Conservation (phyloP, 2,329 filamentous ascomycete genomes). For the Podosphaera aphanis region DNA sequence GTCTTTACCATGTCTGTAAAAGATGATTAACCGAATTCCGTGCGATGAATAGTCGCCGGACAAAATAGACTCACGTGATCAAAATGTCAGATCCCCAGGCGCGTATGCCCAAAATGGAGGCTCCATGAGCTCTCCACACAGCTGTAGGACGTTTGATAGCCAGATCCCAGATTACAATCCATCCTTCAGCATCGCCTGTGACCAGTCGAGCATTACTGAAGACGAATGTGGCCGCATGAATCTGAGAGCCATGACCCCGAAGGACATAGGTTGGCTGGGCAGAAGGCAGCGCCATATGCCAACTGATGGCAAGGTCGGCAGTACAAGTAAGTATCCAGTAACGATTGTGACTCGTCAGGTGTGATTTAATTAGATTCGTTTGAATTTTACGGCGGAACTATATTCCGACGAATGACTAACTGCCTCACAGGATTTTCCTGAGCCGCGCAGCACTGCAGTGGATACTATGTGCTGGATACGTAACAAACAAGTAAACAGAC, state of each 20-base stretch:
- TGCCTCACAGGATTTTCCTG: not conserved
- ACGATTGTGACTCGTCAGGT: no score
- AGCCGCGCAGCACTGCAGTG: no score
- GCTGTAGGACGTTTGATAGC: slow-evolving; percentile 57
- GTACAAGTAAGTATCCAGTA: not conserved
- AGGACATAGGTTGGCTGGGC: slow-evolving; percentile 33
- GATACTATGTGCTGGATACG: no score
- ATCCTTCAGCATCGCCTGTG: slow-evolving; percentile 78
- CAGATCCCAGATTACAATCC: slow-evolving; percentile 67
- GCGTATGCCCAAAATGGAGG: slow-evolving; percentile 49
- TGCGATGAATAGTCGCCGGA: not conserved
- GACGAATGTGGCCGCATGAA: slow-evolving; percentile 57
- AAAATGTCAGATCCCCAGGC: slow-evolving; percentile 50
- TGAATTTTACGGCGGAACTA: not conserved
- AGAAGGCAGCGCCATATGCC: slow-evolving; percentile 12
- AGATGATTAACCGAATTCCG: not conserved
- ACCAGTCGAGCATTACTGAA: slow-evolving; percentile 51
- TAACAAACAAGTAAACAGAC: no score
- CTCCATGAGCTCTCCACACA: slow-evolving; percentile 70
- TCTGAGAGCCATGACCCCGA: slow-evolving; percentile 60
- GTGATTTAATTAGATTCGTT: not conserved
- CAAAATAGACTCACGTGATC: slow-evolving; percentile 48
- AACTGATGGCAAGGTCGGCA: not conserved
- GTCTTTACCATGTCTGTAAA: slow-evolving; percentile 62
- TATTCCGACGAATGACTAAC: not conserved